phyloP scores from a whole-genome alignment of 345 rosid genomes.

The Atalantia buxifolia region DNA sequence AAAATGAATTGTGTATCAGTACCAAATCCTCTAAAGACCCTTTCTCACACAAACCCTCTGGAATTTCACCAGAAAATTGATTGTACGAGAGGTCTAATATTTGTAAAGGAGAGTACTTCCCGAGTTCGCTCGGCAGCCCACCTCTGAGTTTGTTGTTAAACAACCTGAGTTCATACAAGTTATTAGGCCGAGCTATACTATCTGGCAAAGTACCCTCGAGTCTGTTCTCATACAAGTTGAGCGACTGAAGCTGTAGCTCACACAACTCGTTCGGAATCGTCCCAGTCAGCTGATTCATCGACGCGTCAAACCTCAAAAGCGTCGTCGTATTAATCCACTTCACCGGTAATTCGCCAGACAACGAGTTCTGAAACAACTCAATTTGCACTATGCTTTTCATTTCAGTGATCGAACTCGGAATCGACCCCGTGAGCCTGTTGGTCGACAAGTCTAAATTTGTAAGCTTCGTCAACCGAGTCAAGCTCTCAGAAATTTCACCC shows the following conservation, averaged over 20 bases:
- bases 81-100: constrained; percentile 63
- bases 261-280: constrained; percentile 59
- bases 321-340: constrained; percentile 47
- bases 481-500: constrained; percentile 53
- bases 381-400: constrained; percentile 48
- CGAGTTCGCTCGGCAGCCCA: constrained; percentile 57
- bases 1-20: constrained; percentile 61
- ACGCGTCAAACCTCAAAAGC: constrained; percentile 55
- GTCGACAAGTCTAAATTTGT: constrained; percentile 46
- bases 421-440: constrained; percentile 58
- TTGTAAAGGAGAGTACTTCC: constrained; percentile 50
- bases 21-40: constrained; percentile 52
- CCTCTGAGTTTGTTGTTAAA: constrained; percentile 76
- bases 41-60: constrained; percentile 51
- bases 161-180: constrained; percentile 55
- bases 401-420: constrained; percentile 57
- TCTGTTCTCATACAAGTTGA: constrained; percentile 59
- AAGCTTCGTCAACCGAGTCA: constrained; percentile 39
- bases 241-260: constrained; percentile 54
- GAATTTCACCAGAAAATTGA: constrained; percentile 59
- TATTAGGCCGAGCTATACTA: constrained; percentile 52
- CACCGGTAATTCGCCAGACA: constrained; percentile 62
- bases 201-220: constrained; percentile 70
- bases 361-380: constrained; percentile 69
- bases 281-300: constrained; percentile 63